A percentile compares a stretch with the other conserved stretches of the same genome.
Conservation (phyloP, 495 filamentous ascomycete species). For the Schizothecium vesticola region DNA sequence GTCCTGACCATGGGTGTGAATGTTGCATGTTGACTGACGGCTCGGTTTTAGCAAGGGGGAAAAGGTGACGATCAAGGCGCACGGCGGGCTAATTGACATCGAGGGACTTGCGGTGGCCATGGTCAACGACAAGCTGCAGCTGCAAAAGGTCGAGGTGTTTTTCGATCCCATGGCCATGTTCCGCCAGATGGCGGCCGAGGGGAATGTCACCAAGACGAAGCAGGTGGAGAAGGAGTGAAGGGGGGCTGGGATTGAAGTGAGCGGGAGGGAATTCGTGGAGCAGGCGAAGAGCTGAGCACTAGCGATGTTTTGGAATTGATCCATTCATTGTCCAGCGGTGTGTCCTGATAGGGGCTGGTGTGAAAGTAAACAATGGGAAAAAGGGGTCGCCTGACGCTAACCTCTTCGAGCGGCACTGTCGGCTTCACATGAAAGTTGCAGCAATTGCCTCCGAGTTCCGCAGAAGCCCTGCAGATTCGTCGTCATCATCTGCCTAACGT, state of each 20-base stretch:
- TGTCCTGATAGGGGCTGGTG: background rate
- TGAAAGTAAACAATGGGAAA: background rate
- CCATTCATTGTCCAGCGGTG: too few species aligned
- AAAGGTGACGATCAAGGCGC: slow-evolving; percentile 52
- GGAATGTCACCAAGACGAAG: slow-evolving; percentile 4
- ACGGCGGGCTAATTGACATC: slow-evolving; percentile 46
- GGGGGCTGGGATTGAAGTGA: background rate
- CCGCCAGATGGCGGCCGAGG: slow-evolving; percentile 48
- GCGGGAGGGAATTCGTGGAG: background rate
- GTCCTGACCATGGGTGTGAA: background rate
- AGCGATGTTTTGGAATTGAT: too few species aligned
- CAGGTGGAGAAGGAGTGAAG: too few species aligned
- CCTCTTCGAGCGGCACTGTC: background rate
- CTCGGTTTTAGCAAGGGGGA: slow-evolving; percentile 45
- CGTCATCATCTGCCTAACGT: too few species aligned
- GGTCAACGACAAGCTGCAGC: slow-evolving; percentile 53
- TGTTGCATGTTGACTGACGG: background rate
- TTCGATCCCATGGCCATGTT: slow-evolving; percentile 65
- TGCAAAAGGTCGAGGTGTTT: slow-evolving; percentile 55
- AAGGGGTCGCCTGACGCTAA: background rate
- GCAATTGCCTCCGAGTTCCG: too few species aligned
- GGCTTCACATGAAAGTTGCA: background rate
- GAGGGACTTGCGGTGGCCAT: slow-evolving; percentile 52
- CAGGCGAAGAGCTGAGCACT: too few species aligned
- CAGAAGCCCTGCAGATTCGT: too few species aligned